Conservation (phyloP, 2,329 filamentous ascomycete species). For the Diatrype stigma region DNA sequence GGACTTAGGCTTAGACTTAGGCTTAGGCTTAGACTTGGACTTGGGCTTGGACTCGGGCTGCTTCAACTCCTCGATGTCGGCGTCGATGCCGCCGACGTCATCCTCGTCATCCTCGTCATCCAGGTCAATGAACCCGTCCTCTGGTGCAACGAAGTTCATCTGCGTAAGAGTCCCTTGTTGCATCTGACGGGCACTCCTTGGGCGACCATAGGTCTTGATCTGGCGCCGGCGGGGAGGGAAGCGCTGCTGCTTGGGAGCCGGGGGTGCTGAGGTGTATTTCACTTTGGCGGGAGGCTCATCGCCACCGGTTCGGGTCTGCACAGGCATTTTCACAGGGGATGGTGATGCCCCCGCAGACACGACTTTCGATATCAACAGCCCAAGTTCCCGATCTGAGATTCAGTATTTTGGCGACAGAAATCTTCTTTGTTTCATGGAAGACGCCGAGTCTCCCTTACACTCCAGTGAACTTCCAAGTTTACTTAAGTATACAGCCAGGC, state of each 20-base stretch:
- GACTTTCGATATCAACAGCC: not conserved
- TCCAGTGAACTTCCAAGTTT: too few species aligned
- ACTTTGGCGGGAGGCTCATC: conserved; percentile 10
- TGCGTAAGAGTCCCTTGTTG: conserved; percentile 27
- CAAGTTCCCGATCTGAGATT: not conserved
- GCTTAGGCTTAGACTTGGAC: too few species aligned
- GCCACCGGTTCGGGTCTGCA: conserved; percentile 17
- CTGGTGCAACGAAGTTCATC: conserved; percentile 23
- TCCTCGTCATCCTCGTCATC: conserved; percentile 16
- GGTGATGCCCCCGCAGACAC: not conserved
- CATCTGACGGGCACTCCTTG: conserved; percentile 8
- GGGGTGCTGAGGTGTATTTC: conserved; percentile 19
- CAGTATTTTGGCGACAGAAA: too few species aligned
- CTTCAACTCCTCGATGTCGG: conserved; percentile 4
- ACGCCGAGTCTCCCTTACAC: too few species aligned
- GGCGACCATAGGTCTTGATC: conserved; percentile 22
- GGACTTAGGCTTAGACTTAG: conserved; percentile 6
- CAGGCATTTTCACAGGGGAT: conserved; percentile 15
- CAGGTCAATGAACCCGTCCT: conserved; percentile 10
- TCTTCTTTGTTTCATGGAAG: too few species aligned
- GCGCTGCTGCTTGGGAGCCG: conserved; percentile 20
- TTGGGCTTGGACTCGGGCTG: conserved; percentile 6
- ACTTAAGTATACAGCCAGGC: too few species aligned
- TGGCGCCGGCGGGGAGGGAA: conserved; percentile 21
- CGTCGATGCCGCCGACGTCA: not conserved